phyloP scores from a whole-genome alignment of 1,284 basidiomycete genomes.

The Ganoderma boninense region DNA sequence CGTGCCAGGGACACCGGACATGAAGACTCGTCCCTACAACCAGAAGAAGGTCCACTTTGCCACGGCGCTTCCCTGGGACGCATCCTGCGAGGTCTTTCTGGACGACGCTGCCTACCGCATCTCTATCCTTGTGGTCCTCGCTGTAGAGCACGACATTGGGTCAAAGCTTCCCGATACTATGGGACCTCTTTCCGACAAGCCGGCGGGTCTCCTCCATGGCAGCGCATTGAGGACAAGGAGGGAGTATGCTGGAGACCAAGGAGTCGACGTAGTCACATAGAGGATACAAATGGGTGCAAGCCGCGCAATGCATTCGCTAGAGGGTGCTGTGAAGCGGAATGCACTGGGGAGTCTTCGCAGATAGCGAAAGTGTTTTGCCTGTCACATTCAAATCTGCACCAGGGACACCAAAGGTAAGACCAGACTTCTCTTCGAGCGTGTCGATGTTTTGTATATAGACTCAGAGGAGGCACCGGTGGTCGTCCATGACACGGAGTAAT shows the following conservation, averaged over 20 bases:
- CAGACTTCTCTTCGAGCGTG: slow-evolving; percentile 86
- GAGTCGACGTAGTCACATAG: slow-evolving; percentile 68
- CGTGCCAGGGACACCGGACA: slow-evolving; percentile 92
- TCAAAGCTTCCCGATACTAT: slow-evolving; percentile 84
- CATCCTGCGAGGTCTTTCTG: slow-evolving; percentile 78
- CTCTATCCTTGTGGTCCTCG: slow-evolving; percentile 88
- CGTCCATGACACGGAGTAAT: slow-evolving; percentile 79
- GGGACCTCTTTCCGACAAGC: slow-evolving; percentile 80
- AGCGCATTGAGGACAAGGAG: slow-evolving; percentile 84
- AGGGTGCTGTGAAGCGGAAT: slow-evolving; percentile 93
- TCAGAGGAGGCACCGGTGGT: slow-evolving; percentile 80
- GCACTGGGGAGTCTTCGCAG: slow-evolving; percentile 71
- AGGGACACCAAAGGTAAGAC: slow-evolving; percentile 82
- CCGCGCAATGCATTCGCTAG: slow-evolving; percentile 81
- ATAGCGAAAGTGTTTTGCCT: slow-evolving; percentile 49
- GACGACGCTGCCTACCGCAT: slow-evolving; percentile 86
- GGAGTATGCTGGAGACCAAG: slow-evolving; percentile 66
- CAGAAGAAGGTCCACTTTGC: slow-evolving; percentile 80
- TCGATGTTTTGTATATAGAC: slow-evolving; percentile 98
- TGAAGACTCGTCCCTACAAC: slow-evolving; percentile 92
- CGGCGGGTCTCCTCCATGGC: slow-evolving; percentile 77
- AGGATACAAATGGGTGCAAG: slow-evolving; percentile 78
- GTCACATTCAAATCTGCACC: slow-evolving; percentile 61
- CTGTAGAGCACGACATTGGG: slow-evolving; percentile 93
- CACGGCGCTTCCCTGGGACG: slow-evolving; percentile 68